Conservation (phyloP, 164 flowering plant genomes). For the Liquidambar formosana region DNA sequence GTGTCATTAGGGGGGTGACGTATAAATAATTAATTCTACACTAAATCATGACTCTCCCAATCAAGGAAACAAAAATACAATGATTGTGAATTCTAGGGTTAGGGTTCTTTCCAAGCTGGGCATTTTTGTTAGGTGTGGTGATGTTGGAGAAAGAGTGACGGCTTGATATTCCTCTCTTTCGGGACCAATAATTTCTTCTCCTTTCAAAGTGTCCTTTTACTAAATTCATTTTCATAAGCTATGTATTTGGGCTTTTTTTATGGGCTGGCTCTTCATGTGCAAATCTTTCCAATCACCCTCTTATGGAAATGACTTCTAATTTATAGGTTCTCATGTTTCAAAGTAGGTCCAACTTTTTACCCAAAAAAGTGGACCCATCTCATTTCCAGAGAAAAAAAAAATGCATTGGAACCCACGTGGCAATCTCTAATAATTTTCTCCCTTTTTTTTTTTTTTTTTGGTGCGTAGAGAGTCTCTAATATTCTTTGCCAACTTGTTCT, state of each 20-base stretch:
- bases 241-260: slow-evolving; percentile 23
- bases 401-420: too few species aligned
- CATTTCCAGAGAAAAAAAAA: too few species aligned
- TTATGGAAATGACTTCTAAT: neutral
- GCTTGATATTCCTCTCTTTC: slow-evolving; percentile 32
- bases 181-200: slow-evolving; percentile 26
- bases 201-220: slow-evolving; percentile 20
- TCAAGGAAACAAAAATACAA: slow-evolving; percentile 14
- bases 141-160: slow-evolving; percentile 59
- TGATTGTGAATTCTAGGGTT: slow-evolving; percentile 24
- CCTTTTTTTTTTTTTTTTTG: too few species aligned
- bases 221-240: slow-evolving; percentile 37
- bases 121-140: slow-evolving; percentile 37
- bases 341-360: too few species aligned
- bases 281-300: too few species aligned
- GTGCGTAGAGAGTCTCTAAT: neutral
- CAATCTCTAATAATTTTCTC: too few species aligned
- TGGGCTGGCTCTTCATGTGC: neutral
- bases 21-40: neutral
- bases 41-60: slow-evolving; percentile 11
- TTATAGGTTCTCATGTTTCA: neutral
- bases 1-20: slow-evolving; percentile 11
- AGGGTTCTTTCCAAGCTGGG: slow-evolving; percentile 29
- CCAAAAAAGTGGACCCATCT: too few species aligned
- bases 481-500: neutral